Evolutionary conservation across 352 stramenopile genomes (phyloP), one percentile per base, ranked within the genome.

Genomic region (Phytopythium litorale): DNA sequence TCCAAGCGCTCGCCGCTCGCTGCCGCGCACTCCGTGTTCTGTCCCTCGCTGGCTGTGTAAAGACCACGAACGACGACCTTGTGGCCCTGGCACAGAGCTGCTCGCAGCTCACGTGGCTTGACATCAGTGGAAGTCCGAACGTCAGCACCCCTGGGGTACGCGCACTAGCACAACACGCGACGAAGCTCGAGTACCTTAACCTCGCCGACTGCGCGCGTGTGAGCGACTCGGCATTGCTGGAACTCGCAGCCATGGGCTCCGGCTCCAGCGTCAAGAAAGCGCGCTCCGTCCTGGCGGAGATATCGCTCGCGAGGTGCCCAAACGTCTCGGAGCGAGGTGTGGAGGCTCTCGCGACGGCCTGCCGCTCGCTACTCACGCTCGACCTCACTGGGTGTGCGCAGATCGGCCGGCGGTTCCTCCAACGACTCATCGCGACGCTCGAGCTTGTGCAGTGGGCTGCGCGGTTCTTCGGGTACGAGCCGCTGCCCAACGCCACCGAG

Each of bases 391-490:
- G 86, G 28, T 96, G 89, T 64, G 68, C 67, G 19, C 69, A 80
- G 30, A 82, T 97, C 56, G 75, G 84, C 2, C 73, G 87, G 21
- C 68, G 78, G 0, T 96, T 95, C 50, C 64, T 97, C 2, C 84
- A 94, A 51, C 62, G 71, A 23, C 67, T 96, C 18, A 73, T 94
- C 40, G 62, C 75, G 9, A 79, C 81, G 46, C 82, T 97, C 32
- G 78, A 78, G 56, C 94, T 96, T 52, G 88, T 96, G 32, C 81
- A 97, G 58, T 91, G 82, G 75, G 81, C 87, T 4, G 76, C 64
- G n/a, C 76, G 62, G 16, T 96, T 92, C 62, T 88, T 95, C 46
- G 89, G 89, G n/a, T 94, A 91, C 49, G 79, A 94, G 59, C 87
- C 88, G 8, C 70, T 94, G 4, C 85, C 87, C 9, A 90, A 97